Percentiles rank a stretch among this genome's conserved stretches.
These are phyloP conservation scores for Paratinospora sagittata DNA, from an alignment of 164 flowering plant species.

Conservation along the genomic window DNA sequence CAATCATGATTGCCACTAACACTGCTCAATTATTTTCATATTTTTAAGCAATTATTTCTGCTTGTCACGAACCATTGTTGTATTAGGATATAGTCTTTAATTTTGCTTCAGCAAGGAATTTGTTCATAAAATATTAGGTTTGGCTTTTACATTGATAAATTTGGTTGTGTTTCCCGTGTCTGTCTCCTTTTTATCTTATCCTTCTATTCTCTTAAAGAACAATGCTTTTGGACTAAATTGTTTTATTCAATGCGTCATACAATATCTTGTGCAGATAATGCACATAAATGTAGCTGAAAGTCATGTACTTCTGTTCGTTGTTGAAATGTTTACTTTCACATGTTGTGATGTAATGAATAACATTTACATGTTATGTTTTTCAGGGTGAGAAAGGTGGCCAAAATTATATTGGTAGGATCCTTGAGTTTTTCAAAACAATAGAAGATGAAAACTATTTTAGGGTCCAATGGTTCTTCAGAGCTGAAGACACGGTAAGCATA, in stretches of 20 bases:
- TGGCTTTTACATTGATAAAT: too few species aligned
- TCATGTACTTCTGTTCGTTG: not conserved
- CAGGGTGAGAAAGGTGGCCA: constrained; percentile 59
- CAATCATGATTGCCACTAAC: too few species aligned
- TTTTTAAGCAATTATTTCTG: too few species aligned
- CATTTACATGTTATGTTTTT: constrained; percentile 12
- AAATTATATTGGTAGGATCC: constrained; percentile 62
- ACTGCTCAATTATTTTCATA: too few species aligned
- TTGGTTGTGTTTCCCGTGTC: not conserved
- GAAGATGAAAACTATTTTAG: constrained; percentile 66
- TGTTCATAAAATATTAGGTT: too few species aligned
- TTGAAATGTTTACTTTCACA: not conserved
- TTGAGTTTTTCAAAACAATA: constrained; percentile 74
- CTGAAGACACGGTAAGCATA: constrained; percentile 74
- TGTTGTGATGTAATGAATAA: not conserved
- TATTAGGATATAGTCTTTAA: not conserved
- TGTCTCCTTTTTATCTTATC: not conserved
- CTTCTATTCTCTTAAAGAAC: not conserved
- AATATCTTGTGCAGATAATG: not conserved
- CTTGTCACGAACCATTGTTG: too few species aligned
- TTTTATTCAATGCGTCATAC: not conserved
- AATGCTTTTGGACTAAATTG: not conserved
- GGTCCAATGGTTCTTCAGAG: constrained; percentile 87
- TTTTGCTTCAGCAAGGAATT: not conserved
- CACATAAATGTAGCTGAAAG: not conserved